phyloP scores from a whole-genome alignment of 768 basidiomycete genomes.

The Termitomyces sp. region DNA sequence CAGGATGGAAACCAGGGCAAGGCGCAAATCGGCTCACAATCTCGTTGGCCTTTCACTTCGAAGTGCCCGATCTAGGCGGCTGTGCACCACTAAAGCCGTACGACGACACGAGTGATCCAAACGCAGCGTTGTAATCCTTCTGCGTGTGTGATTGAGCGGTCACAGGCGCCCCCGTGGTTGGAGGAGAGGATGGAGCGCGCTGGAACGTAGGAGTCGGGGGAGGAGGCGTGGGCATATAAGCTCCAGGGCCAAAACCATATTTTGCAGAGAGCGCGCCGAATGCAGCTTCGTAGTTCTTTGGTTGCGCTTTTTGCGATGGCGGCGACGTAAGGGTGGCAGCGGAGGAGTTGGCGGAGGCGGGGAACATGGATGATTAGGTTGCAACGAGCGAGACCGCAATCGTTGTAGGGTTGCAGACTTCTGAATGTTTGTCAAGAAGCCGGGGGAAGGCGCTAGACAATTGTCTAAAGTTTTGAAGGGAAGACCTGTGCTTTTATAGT shows the following conservation, averaged over 20 bases:
- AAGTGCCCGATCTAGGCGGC: neutral
- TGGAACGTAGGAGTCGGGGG: neutral
- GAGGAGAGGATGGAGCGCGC: neutral
- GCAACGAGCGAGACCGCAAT: neutral
- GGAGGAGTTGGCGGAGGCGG: slow-evolving; percentile 11
- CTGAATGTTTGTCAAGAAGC: neutral
- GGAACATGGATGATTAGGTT: slow-evolving; percentile 1
- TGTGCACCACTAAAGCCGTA: slow-evolving; percentile 13
- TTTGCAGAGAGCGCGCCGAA: slow-evolving; percentile 20
- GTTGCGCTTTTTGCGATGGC: neutral
- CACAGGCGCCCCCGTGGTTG: neutral
- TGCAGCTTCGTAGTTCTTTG: slow-evolving; percentile 24
- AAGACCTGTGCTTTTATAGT: neutral
- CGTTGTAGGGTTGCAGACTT: too few relatives aligned
- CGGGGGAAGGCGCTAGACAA: neutral
- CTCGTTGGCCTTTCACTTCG: neutral
- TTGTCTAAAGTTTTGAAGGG: neutral
- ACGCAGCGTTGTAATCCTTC: slow-evolving; percentile 14
- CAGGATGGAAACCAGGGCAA: neutral
- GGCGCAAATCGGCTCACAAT: neutral
- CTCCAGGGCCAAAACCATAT: slow-evolving; percentile 20
- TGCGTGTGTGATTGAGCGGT: neutral
- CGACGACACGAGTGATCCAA: slow-evolving; percentile 13
- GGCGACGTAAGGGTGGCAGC: slow-evolving; percentile 5
- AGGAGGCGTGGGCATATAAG: neutral